Evolutionary conservation across 768 basidiomycete genomes (phyloP).

Genomic region (Russula abietina): DNA sequence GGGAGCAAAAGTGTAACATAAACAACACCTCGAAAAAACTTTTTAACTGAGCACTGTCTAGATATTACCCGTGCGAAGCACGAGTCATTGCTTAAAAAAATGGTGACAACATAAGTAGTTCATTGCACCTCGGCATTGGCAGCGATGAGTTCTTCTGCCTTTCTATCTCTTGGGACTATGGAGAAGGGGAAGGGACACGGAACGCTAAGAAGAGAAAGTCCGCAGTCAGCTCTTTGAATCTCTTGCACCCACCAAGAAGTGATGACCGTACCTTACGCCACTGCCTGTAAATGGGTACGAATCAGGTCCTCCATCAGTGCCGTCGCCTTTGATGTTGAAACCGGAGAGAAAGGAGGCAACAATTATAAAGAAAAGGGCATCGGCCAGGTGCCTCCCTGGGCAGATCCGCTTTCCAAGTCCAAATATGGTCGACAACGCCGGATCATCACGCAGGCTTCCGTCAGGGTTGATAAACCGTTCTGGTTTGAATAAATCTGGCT

Average conservation of each 20-base stretch:
- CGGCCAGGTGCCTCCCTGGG: background rate
- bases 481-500: background rate
- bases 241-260: background rate
- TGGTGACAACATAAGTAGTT: too few species aligned
- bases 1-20: too few species aligned
- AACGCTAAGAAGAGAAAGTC: too few species aligned
- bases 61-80: too few species aligned
- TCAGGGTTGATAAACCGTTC: background rate
- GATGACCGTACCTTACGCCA: too few species aligned
- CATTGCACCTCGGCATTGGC: background rate
- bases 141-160: background rate
- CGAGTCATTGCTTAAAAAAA: too few species aligned
- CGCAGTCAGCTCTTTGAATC: background rate
- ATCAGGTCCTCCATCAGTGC: too few species aligned
- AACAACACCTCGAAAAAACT: too few species aligned
- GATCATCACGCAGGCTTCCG: background rate
- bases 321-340: background rate
- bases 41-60: too few species aligned
- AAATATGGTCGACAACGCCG: background rate
- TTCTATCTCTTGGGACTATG: background rate
- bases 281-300: too few species aligned
- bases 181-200: too few species aligned
- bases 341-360: background rate
- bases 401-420: background rate
- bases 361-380: background rate